Conservation (phyloP, 306 rosid species). For the Carpinus viminea region DNA sequence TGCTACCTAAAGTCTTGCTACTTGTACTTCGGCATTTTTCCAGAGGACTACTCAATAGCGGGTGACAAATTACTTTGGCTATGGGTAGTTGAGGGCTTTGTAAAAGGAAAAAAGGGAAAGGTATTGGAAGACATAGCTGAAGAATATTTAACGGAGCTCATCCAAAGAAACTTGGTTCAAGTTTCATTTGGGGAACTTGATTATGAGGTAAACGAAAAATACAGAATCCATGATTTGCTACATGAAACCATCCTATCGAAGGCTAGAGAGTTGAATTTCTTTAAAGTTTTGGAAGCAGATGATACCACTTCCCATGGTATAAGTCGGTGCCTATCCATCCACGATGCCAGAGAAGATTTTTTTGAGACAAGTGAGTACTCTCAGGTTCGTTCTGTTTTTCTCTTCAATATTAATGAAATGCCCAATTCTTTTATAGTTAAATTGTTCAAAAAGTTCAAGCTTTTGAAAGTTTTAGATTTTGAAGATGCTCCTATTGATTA, state of each 20-base stretch:
- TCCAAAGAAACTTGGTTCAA: constrained; percentile 1
- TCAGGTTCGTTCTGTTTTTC: neutral
- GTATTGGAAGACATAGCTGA: neutral
- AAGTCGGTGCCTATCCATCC: neutral
- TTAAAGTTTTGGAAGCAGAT: neutral
- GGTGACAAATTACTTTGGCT: neutral
- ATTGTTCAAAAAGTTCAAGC: neutral
- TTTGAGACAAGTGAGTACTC: neutral
- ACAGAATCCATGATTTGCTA: neutral
- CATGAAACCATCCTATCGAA: constrained; percentile 2
- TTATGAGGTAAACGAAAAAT: neutral
- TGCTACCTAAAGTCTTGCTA: constrained; percentile 20
- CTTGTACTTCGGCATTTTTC: constrained; percentile 29
- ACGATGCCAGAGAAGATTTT: neutral
- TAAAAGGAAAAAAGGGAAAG: neutral
- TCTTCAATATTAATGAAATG: neutral
- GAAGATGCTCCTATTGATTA: neutral
- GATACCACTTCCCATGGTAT: neutral
- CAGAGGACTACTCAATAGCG: constrained; percentile 7
- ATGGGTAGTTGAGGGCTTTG: constrained; percentile 22
- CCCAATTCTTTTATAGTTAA: neutral
- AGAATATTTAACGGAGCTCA: constrained; percentile 13
- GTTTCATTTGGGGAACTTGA: neutral
- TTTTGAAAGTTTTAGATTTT: constrained; percentile 1
- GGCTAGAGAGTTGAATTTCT: neutral